Conservation (phyloP, 176 grass and related monocot species). For the Carex kokanica region DNA sequence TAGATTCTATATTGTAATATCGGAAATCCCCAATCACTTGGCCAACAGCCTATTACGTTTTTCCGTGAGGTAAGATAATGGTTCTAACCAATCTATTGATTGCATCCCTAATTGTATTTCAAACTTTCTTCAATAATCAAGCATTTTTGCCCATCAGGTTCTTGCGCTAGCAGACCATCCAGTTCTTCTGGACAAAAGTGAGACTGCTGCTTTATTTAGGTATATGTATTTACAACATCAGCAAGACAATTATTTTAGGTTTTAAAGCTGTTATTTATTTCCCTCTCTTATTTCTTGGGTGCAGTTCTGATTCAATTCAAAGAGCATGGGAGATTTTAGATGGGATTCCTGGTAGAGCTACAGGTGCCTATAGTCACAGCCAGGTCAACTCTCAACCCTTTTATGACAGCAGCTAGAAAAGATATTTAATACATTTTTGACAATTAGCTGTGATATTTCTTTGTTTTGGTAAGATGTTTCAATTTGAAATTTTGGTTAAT, state of each 20-base stretch:
- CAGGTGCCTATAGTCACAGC: slow-evolving; percentile 92
- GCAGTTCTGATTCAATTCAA: slow-evolving; percentile 91
- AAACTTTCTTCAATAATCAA: slow-evolving; percentile 27
- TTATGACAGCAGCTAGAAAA: slow-evolving; percentile 7
- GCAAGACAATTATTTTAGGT: background rate
- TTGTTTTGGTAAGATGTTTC: slow-evolving; percentile 20
- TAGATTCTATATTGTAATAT: slow-evolving; percentile 94
- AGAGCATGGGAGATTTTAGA: slow-evolving; percentile 88
- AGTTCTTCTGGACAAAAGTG: slow-evolving; percentile 76
- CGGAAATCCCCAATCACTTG: slow-evolving; percentile 92
- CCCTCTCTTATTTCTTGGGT: slow-evolving; percentile 28
- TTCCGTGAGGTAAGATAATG: slow-evolving; percentile 66
- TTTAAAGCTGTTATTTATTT: background rate
- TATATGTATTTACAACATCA: slow-evolving; percentile 27
- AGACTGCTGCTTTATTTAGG: slow-evolving; percentile 88
- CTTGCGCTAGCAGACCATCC: slow-evolving; percentile 77
- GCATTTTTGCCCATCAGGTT: slow-evolving; percentile 41
- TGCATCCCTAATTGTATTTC: slow-evolving; percentile 26
- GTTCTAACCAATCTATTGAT: slow-evolving; percentile 1
- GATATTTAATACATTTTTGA: background rate
- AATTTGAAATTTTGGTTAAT: slow-evolving; percentile 23
- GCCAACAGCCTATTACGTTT: slow-evolving; percentile 89
- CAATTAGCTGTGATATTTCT: background rate
- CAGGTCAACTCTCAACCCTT: slow-evolving; percentile 45
- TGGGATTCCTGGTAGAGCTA: slow-evolving; percentile 74